Evolutionary conservation across 441 rosid genomes (phyloP).

Genomic region (Flueggea neowawraea): DNA sequence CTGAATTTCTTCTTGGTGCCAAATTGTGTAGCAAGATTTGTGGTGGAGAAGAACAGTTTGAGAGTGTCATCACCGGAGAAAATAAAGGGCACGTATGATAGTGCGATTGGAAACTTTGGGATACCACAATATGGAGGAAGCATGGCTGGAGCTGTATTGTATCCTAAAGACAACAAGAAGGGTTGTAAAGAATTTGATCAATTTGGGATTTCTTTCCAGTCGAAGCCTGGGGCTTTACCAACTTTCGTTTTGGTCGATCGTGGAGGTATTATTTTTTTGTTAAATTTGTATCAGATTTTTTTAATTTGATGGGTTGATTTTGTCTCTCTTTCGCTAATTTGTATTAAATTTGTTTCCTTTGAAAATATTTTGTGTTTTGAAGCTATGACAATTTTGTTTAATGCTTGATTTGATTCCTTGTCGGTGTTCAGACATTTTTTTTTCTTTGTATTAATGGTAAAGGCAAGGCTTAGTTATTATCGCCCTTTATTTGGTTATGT

Average conservation of each 20-base stretch:
- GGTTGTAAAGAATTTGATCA: conserved; percentile 73
- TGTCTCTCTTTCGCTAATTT: no score
- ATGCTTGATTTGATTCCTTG: no score
- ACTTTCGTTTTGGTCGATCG: conserved; percentile 85
- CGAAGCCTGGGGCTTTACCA: conserved; percentile 93
- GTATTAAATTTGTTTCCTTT: no score
- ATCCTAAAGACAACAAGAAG: conserved; percentile 74
- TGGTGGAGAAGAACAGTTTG: conserved; percentile 97
- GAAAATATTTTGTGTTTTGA: no score
- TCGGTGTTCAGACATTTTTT: no score
- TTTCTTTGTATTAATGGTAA: no score
- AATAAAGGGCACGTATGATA: conserved; percentile 80
- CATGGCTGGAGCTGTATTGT: conserved; percentile 88
- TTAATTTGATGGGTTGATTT: background rate
- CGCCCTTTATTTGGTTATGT: no score
- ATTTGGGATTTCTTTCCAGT: conserved; percentile 59
- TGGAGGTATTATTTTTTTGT: conserved; percentile 53
- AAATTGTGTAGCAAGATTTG: conserved; percentile 51
- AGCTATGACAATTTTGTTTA: no score
- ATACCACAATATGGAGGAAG: conserved; percentile 99
- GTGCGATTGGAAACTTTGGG: conserved; percentile 98
- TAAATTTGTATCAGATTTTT: no score
- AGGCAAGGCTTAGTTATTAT: no score
- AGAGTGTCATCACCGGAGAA: conserved; percentile 89
- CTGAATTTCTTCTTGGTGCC: conserved; percentile 11